Conservation (phyloP, 2,329 filamentous ascomycete species). For the Cladosporium cucumerinum region DNA sequence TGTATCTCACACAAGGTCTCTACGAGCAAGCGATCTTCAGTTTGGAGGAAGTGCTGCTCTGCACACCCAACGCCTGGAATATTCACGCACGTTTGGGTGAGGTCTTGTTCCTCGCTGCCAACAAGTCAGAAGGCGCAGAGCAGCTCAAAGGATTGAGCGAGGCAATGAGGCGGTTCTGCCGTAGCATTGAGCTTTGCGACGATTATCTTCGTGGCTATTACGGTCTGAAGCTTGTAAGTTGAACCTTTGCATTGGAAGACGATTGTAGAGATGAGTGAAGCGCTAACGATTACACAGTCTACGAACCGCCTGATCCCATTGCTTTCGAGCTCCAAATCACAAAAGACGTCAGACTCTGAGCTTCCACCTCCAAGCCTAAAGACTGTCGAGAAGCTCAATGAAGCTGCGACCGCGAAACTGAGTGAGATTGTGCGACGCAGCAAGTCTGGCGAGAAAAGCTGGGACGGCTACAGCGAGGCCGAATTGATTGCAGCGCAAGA, state of each 20-base stretch:
- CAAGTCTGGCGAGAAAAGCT: constrained; percentile 59
- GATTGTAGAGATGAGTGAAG: background rate
- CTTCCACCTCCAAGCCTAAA: constrained; percentile 52
- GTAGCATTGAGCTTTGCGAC: constrained; percentile 90
- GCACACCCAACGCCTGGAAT: constrained; percentile 95
- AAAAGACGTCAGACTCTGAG: constrained; percentile 32
- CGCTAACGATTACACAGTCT: constrained; percentile 21
- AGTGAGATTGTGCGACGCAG: constrained; percentile 70
- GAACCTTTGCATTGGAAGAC: constrained; percentile 29
- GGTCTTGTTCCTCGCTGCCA: constrained; percentile 66
- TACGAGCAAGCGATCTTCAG: constrained; percentile 82
- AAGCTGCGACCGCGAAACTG: constrained; percentile 70
- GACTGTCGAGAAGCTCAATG: constrained; percentile 66
- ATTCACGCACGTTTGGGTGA: constrained; percentile 86
- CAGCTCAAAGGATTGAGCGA: constrained; percentile 58
- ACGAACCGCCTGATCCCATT: constrained; percentile 26
- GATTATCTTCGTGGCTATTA: constrained; percentile 91
- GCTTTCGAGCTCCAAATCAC: constrained; percentile 22
- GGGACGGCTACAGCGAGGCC: constrained; percentile 68
- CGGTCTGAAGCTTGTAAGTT: constrained; percentile 72
- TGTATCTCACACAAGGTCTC: constrained; percentile 77
- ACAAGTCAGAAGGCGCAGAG: constrained; percentile 34
- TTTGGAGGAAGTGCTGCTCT: constrained; percentile 82
- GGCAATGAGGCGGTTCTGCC: constrained; percentile 78
- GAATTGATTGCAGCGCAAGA: constrained; percentile 71